These are phyloP conservation scores for Flaveria bidentis DNA, from an alignment of 129 eudicot genomes.

Conservation along the genomic window DNA sequence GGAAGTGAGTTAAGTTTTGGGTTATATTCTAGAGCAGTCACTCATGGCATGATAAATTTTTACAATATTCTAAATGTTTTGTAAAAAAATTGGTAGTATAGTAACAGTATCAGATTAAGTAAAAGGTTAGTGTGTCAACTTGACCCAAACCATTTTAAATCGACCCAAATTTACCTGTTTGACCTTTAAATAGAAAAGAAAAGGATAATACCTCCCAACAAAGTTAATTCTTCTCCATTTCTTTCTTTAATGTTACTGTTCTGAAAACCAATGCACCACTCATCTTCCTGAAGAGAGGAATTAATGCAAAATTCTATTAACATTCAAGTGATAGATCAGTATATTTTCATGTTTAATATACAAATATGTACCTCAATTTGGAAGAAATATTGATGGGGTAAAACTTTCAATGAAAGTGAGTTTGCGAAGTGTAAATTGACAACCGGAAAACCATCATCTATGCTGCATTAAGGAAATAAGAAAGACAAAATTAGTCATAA, in stretches of 20 bases:
- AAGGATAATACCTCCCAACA: constrained; percentile 67
- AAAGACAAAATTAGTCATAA: background rate
- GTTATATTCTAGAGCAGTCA: background rate
- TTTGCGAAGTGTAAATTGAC: constrained; percentile 64
- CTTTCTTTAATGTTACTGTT: constrained; percentile 63
- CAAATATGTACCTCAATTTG: constrained; percentile 44
- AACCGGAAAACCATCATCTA: constrained; percentile 82
- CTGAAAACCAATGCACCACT: constrained; percentile 85
- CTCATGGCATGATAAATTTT: background rate
- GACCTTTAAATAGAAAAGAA: background rate
- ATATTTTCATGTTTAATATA: background rate
- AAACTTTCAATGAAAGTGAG: constrained; percentile 55
- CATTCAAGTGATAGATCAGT: background rate
- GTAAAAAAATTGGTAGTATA: background rate
- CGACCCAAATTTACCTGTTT: background rate
- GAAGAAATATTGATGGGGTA: constrained; percentile 77
- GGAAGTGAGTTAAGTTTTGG: background rate
- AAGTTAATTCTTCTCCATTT: constrained; percentile 65
- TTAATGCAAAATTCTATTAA: background rate
- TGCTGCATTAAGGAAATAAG: constrained; percentile 47
- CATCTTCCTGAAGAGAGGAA: constrained; percentile 44
- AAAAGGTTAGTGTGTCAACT: background rate
- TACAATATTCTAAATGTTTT: background rate
- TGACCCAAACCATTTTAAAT: background rate
- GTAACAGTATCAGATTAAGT: background rate